Percentiles rank a stretch among this genome's conserved stretches.
Conservation (phyloP, 352 stramenopile species). For the Phytophthora pistaciae region DNA sequence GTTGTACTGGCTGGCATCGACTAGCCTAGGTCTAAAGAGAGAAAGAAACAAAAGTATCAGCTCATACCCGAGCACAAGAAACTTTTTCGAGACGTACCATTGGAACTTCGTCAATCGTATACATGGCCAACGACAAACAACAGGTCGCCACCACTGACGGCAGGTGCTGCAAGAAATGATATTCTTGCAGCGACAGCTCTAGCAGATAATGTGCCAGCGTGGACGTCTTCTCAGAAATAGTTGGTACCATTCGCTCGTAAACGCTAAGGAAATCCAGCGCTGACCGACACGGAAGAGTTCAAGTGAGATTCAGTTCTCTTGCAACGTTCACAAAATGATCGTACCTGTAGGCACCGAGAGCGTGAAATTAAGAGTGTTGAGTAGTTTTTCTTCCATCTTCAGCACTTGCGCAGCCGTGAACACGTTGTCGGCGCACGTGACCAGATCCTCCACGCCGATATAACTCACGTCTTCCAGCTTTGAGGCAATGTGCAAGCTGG, state of each 20-base stretch:
- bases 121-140: conserved; percentile 89
- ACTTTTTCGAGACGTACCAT: conserved; percentile 58
- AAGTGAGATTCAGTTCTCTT: background rate
- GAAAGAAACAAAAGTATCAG: too few relatives aligned
- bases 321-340: too few relatives aligned
- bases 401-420: conserved; percentile 91
- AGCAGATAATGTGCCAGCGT: conserved; percentile 91
- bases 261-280: conserved; percentile 92
- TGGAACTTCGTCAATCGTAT: conserved; percentile 80
- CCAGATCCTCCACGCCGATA: conserved; percentile 92
- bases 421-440: conserved; percentile 92
- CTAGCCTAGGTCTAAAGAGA: conserved; percentile 67
- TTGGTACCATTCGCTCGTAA: conserved; percentile 87
- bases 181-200: conserved; percentile 89
- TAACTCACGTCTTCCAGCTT: conserved; percentile 95
- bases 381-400: conserved; percentile 92
- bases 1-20: conserved; percentile 78
- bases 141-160: conserved; percentile 88
- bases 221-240: conserved; percentile 85
- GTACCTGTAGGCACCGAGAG: conserved; percentile 89
- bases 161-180: conserved; percentile 87
- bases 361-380: conserved; percentile 93
- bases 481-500: conserved; percentile 90
- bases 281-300: conserved; percentile 23
- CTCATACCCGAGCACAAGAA: background rate